Base-by-base conservation (phyloP, 2,329 filamentous ascomycete species). In the Colletotrichum sp. region DNA sequence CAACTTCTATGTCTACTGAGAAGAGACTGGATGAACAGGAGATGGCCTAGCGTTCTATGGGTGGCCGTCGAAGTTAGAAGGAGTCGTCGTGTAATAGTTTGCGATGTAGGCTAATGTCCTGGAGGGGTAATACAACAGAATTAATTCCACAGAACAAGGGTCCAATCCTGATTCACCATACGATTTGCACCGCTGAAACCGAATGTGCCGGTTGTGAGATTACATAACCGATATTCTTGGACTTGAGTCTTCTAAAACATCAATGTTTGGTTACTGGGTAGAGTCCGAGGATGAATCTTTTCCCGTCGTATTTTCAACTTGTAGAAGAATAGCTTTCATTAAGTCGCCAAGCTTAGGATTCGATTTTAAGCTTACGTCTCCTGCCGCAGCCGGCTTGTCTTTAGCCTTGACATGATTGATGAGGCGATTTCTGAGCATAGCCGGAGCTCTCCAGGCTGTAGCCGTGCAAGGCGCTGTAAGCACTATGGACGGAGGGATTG, bases 1-100 rank as follows among this genome's bases (percentile, higher is more conserved):
- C 21, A 81, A 82, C 57, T 81, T 83, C 21, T 83, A 82, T 30
- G 81, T 81, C 24, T 83, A 81, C 71, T 84, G 75, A 66, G 26
- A 21, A 52, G n/a, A 12, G 6, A 4, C 4, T 12, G 1, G 6
- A 52, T 13, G n/a, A 6, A 7, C 4, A 1, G n/a, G 6, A 21
- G 44, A 8, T 13, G n/a, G 4, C 2, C 12, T 21, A 13, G n/a
- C n/a, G 12, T 21, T 49, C 18, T 21, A 2, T 21, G 10, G 16
- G 8, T 5, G 44, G 44, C 5, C 3, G n/a, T 49, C 0, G 1
- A 21, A 13, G 10, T 21, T 1, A 18, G 1, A 52, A 5, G 2
- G 44, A 52, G 5, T 52, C 18, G 8, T 52, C 10, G 8, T n/a
- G 18, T 21, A n/a, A n/a, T 44, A 1, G 10, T 52, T 1, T 1